phyloP scores from a whole-genome alignment of 1,284 basidiomycete species.

The Meripilus lineatus region DNA sequence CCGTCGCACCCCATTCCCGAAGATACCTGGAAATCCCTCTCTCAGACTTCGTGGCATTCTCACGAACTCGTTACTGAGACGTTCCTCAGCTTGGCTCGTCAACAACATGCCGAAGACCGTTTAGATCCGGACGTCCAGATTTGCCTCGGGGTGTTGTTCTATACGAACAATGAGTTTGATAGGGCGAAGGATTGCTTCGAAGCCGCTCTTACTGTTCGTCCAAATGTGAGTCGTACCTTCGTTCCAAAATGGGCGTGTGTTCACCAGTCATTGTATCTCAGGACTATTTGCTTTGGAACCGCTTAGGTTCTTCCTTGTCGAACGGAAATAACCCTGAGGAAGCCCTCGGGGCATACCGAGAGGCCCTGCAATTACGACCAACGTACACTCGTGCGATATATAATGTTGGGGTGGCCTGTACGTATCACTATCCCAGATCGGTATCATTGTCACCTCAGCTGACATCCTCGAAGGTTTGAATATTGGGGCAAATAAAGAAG shows the following conservation, averaged over 20 bases:
- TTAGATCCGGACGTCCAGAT: slow-evolving; percentile 94
- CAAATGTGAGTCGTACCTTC: slow-evolving; percentile 43
- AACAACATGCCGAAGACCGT: slow-evolving; percentile 63
- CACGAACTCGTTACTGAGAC: slow-evolving; percentile 80
- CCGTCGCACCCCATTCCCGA: slow-evolving; percentile 59
- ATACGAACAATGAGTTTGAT: slow-evolving; percentile 77
- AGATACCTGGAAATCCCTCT: slow-evolving; percentile 54
- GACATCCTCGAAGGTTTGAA: slow-evolving; percentile 66
- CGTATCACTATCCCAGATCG: slow-evolving; percentile 22
- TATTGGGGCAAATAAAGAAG: slow-evolving; percentile 93
- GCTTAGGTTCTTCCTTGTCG: slow-evolving; percentile 91
- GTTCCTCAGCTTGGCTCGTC: slow-evolving; percentile 82
- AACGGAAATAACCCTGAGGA: slow-evolving; percentile 96
- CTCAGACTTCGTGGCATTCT: slow-evolving; percentile 78
- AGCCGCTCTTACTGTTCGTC: slow-evolving; percentile 74
- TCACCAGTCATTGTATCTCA: slow-evolving; percentile 26
- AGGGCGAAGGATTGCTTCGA: slow-evolving; percentile 90
- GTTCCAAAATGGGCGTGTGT: not conserved
- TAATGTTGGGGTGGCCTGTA: slow-evolving; percentile 95
- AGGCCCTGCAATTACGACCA: slow-evolving; percentile 90
- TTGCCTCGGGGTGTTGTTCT: slow-evolving; percentile 91
- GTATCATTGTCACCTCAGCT: slow-evolving; percentile 1
- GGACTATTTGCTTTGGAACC: slow-evolving; percentile 97
- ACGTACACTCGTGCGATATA: slow-evolving; percentile 98
- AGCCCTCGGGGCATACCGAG: slow-evolving; percentile 91